Evolutionary conservation across 148 eudicot species (phyloP), one percentile per base, ranked within the genome.

Genomic region (Cornus controversa): DNA sequence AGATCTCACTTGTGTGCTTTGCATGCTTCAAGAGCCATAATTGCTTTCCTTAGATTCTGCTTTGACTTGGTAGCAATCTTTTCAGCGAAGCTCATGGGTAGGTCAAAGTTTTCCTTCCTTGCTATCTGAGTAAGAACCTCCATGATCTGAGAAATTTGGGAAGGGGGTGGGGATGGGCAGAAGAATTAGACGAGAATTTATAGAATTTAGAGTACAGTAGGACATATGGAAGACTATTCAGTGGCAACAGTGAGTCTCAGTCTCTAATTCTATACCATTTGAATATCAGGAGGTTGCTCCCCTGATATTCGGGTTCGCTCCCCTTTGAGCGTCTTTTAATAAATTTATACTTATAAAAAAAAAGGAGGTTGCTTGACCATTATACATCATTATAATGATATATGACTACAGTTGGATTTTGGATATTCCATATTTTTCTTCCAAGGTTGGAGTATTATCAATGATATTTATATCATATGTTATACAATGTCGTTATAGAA

Each of bases 21-120:
- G 90, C 90, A 87, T 73, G 90, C 90, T 78, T 87, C 90, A 78
- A 87, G 90, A 74, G 90, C 87, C 90, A 87, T 87, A 11, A 87
- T 87, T 75, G 90, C 87, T 70, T 82, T 85, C 80, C 86, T 84
- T 69, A 82, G 54, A 34, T 84, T 87, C 31, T 84, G 86, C 69
- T 81, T 87, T 25, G 90, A 85, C 67, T 87, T 84, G 53, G 69
- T 70, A 16, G 90, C 87, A 75, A 87, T 78, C 75, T 78, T 84
- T 68, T 86, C 80, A 6, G 87, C 86, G 67, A 87, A 87, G 73
- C 76, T 78, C 82, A 74, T 82, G 4, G 87, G 34, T 47, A 87
- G 71, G 6, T 85, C 87, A 80, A 87, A 82, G 22, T 78, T 77
- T 76, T 87, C 90, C 67, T 81, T 82, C 70, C 75, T 75, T 8